Conservation (phyloP, 2,329 filamentous ascomycete genomes). For the Beauveria scarabaeidicola region DNA sequence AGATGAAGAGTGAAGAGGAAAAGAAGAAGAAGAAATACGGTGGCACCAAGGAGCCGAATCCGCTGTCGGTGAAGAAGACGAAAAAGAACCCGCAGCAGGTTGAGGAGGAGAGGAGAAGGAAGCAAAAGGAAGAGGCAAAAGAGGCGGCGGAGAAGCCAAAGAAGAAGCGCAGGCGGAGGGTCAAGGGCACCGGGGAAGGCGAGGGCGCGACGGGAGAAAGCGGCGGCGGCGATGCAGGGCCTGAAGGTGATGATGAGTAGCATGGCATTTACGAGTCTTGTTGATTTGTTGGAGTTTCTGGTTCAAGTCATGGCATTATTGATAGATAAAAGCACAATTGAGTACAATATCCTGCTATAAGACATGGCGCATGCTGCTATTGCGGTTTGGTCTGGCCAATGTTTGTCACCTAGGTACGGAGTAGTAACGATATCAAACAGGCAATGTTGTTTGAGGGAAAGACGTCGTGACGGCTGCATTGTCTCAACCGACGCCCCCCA, state of each 20-base stretch:
- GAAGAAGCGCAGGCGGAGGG: conserved; percentile 29
- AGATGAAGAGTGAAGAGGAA: conserved; percentile 22
- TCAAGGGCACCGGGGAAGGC: conserved; percentile 19
- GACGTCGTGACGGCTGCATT: background rate
- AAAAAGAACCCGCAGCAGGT: conserved; percentile 39
- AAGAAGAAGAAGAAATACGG: conserved; percentile 50
- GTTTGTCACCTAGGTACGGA: too few relatives aligned
- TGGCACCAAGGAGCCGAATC: conserved; percentile 63
- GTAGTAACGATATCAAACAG: too few relatives aligned
- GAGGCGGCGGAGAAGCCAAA: conserved; percentile 22
- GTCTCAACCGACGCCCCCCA: background rate
- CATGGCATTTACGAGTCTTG: background rate
- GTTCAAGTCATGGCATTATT: background rate
- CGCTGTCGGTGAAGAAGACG: conserved; percentile 60
- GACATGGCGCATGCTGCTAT: background rate
- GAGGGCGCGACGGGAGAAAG: conserved; percentile 19
- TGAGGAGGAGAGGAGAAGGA: conserved; percentile 17
- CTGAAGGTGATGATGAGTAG: conserved; percentile 20
- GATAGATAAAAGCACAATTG: background rate
- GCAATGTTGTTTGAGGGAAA: background rate
- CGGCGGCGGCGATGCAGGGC: conserved; percentile 20
- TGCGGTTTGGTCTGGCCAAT: background rate
- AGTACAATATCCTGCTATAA: background rate
- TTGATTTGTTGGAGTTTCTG: background rate
- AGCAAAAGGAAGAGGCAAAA: conserved; percentile 15